A percentile compares a stretch with the other conserved stretches of the same genome.
phyloP scores from a whole-genome alignment of 306 rosid genomes.

The Boehmeria nivea region DNA sequence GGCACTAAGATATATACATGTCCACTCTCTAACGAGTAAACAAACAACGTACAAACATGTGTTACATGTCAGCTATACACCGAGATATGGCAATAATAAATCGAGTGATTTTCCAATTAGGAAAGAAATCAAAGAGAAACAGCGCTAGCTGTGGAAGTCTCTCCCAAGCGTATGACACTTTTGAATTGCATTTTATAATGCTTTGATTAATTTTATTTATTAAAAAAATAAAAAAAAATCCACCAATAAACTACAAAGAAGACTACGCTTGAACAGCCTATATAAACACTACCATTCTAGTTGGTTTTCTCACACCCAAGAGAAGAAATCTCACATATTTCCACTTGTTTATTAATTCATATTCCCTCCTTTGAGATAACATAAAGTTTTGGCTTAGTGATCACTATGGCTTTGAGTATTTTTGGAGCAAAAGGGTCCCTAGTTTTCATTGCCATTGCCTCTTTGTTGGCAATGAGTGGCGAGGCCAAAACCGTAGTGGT shows the following conservation, averaged over 20 bases:
- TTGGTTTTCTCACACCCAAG: not conserved
- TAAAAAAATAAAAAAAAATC: not conserved
- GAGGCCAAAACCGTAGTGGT: slow-evolving; percentile 42
- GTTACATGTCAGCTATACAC: too few relatives aligned
- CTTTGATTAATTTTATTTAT: too few relatives aligned
- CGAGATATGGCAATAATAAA: too few relatives aligned
- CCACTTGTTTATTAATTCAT: too few relatives aligned
- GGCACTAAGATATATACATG: too few relatives aligned
- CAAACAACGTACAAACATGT: too few relatives aligned
- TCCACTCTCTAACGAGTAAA: too few relatives aligned
- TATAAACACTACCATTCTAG: slow-evolving; percentile 14
- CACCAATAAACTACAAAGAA: not conserved
- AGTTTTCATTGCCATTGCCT: slow-evolving; percentile 27
- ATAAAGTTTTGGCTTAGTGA: not conserved
- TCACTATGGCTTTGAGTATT: slow-evolving; percentile 13
- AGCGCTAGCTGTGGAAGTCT: slow-evolving; percentile 1
- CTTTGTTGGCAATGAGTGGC: slow-evolving; percentile 6
- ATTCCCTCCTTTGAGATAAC: not conserved
- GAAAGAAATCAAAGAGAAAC: slow-evolving; percentile 1
- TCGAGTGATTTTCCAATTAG: slow-evolving; percentile 1
- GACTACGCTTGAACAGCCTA: not conserved
- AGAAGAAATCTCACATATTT: too few relatives aligned
- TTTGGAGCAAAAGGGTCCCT: slow-evolving; percentile 11
- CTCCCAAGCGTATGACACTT: slow-evolving; percentile 1
- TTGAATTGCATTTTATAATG: not conserved